A percentile compares a stretch with the other conserved stretches of the same genome.
Conservation (phyloP, 129 eudicot genomes). For the Helianthus annuus region HanXRQr2.0-SUNRISE NC_035441.2:137810719-137811218, state of each 20-base stretch:
- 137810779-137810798: conserved; percentile 35
- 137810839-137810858: conserved; percentile 36
- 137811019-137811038: conserved; percentile 42
- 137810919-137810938: conserved; percentile 41
- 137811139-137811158: conserved; percentile 10
- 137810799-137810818: conserved; percentile 74
- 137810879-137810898: conserved; percentile 64
- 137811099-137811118: conserved; percentile 31
- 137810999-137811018: conserved; percentile 28
- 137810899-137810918: conserved; percentile 58
- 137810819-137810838: conserved; percentile 65
- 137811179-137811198: conserved; percentile 50
- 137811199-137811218: conserved; percentile 54
- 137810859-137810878: conserved; percentile 37
- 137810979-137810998: conserved; percentile 41
- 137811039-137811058: conserved; percentile 64
- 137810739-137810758: conserved; percentile 32
- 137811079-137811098: conserved; percentile 21
- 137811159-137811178: conserved; percentile 24
- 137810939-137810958: conserved; percentile 30
- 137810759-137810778: conserved; percentile 32
- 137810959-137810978: conserved; percentile 36
- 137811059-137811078: conserved; percentile 46
- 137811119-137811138: conserved; percentile 22
- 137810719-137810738: conserved; percentile 27